These are phyloP conservation scores for Yamadazyma taylorii DNA, from an alignment of 1,139 yeast species.

Conservation along the genomic window DNA sequence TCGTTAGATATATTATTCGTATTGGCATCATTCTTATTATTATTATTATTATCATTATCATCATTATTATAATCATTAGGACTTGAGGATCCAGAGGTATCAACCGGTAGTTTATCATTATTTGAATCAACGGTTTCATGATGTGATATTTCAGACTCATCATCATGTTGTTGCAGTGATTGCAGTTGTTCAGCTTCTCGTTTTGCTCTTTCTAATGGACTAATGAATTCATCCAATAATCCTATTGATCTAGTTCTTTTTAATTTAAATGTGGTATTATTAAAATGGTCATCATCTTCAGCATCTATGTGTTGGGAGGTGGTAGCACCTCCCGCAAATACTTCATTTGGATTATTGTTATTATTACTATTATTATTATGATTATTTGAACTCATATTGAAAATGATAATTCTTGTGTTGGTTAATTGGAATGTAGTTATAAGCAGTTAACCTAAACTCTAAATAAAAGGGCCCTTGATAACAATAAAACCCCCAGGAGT, in stretches of 20 bases:
- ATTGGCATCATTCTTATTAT: neutral
- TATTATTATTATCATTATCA: slow-evolving; percentile 1
- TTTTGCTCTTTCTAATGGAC: slow-evolving; percentile 22
- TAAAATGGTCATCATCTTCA: slow-evolving; percentile 68
- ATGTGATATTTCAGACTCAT: no score
- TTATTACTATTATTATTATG: no score
- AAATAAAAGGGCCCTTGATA: no score
- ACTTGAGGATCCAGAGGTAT: slow-evolving; percentile 1
- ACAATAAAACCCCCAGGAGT: no score
- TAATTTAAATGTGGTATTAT: slow-evolving; percentile 69
- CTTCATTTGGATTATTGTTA: slow-evolving; percentile 23
- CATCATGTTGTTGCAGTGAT: neutral
- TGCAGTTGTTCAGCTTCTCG: slow-evolving; percentile 1
- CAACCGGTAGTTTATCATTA: slow-evolving; percentile 3
- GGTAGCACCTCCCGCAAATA: slow-evolving; percentile 50
- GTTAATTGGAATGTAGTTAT: no score
- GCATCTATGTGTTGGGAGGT: slow-evolving; percentile 68
- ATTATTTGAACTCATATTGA: neutral
- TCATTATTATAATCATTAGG: slow-evolving; percentile 1
- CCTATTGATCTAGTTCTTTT: slow-evolving; percentile 87
- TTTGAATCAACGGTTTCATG: slow-evolving; percentile 2
- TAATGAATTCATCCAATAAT: slow-evolving; percentile 68
- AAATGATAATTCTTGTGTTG: no score
- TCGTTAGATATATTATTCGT: neutral
- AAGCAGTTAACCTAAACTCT: no score